Conservation (phyloP, 192 early-diverging fungal genomes). For the Phycomyces nitens region DNA sequence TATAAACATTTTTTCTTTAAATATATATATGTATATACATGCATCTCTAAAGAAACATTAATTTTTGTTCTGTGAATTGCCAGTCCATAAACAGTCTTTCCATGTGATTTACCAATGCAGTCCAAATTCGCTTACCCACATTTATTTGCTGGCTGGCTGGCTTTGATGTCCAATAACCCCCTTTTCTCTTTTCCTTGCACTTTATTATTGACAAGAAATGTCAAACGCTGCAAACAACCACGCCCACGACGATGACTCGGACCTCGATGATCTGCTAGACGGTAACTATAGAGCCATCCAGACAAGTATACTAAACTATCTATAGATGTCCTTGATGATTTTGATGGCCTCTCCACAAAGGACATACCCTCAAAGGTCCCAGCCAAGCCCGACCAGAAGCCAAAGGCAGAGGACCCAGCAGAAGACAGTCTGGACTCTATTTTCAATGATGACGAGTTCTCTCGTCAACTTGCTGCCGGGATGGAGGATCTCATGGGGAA, state of each 20-base stretch:
- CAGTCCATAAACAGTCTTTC: too few species aligned
- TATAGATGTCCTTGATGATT: slow-evolving; percentile 75
- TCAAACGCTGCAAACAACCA: slow-evolving; percentile 20
- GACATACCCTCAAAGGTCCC: slow-evolving; percentile 42
- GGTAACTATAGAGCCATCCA: slow-evolving; percentile 26
- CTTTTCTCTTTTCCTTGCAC: slow-evolving; percentile 1
- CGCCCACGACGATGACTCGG: slow-evolving; percentile 54
- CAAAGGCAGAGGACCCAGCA: slow-evolving; percentile 5
- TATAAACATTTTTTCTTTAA: too few species aligned
- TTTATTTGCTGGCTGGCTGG: too few species aligned
- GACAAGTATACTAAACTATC: background rate
- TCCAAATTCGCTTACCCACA: too few species aligned
- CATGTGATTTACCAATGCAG: too few species aligned
- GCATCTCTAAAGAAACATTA: too few species aligned
- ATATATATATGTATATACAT: too few species aligned
- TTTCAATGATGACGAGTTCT: slow-evolving; percentile 66
- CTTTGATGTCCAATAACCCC: background rate
- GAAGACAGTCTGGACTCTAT: slow-evolving; percentile 24
- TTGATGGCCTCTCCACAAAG: slow-evolving; percentile 37
- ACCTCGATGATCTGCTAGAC: slow-evolving; percentile 68
- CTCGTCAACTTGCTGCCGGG: slow-evolving; percentile 67
- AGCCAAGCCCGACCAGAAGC: too few species aligned
- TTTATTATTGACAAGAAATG: too few species aligned
- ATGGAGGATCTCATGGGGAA: slow-evolving; percentile 80
- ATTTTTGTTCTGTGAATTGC: too few species aligned